A percentile compares a stretch with the other conserved stretches of the same genome.
Conservation (phyloP, 805 yeast genomes). For the Pichia rugopelliculosa region DNA sequence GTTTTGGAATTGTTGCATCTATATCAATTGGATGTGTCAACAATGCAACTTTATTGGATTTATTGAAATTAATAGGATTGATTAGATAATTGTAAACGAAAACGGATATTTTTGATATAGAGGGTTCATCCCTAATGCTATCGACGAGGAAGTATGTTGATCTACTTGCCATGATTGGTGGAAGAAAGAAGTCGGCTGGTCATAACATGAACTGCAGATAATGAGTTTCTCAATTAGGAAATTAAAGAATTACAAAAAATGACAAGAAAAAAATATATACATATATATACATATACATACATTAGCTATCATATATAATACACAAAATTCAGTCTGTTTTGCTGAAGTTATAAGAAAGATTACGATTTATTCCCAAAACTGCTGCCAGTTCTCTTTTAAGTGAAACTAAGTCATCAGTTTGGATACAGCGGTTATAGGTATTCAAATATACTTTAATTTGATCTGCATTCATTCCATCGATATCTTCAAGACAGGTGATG, state of each 20-base stretch:
- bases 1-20: not conserved
- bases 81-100: slow-evolving; percentile 9
- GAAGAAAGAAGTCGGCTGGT: not conserved
- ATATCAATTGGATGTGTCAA: not conserved
- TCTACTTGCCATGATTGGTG: not conserved
- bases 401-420: not conserved
- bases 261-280: not conserved
- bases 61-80: not conserved
- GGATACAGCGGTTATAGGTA: not conserved
- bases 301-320: too few relatives aligned
- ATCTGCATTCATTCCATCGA: not conserved
- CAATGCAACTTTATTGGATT: slow-evolving; percentile 5
- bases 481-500: not conserved
- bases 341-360: not conserved
- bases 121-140: not conserved
- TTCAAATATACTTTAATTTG: not conserved
- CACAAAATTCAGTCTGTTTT: not conserved
- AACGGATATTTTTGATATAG: not conserved
- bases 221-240: not conserved
- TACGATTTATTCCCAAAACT: not conserved
- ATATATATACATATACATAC: too few relatives aligned
- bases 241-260: not conserved
- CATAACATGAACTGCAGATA: not conserved
- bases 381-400: not conserved
- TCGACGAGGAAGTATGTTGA: slow-evolving; percentile 5